Base-by-base conservation (phyloP, 306 rosid genomes). In the Casuarina equisetifolia region DNA sequence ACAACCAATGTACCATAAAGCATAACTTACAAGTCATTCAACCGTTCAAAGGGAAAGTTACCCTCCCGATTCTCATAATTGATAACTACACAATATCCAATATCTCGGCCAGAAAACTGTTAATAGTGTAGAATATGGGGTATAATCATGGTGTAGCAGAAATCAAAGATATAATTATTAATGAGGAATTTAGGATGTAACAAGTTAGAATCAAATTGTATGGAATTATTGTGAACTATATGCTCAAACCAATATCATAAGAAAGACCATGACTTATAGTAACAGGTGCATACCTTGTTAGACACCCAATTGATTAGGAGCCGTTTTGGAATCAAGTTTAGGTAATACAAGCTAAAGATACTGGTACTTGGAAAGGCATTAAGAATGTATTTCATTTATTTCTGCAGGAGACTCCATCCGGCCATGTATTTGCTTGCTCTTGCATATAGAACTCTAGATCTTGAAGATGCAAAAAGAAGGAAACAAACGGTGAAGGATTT, bases 391-490 rank as follows among this genome's bases (percentile, higher is more conserved):
- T 66, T 66, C 76, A 73, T 80, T 76, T 61, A 11, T 77, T 73
- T 81, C 45, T 80, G 88, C 92, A 94, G 98, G 88, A 91, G 98
- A 84, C 90, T 94, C 74, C 98, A 92, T 81, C 98, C 98, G 64
- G 97, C 98, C 32, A 89, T 94, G 92, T 94, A 92, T 84, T 86
- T 94, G 73, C 89, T 94, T 77, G 85, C 94, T 79, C 96, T 94
- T 81, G 98, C 95, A 69, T 92, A 94, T 78, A 86, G 98, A 82
- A 89, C 98, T 68, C 91, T 94, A 79, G 98, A 94, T 86, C 89
- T 92, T 73, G 97, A 94, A 86, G 85, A 89, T 79, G 94, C 89
- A 67, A 89, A 84, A 87, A 80, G 81, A 78, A 90, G 84, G 86
- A 90, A 89, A 84, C 86, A 64, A 70, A 80, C 83, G 49, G 70